Percentiles rank a stretch among this genome's conserved stretches.
These are phyloP conservation scores for Capillidium heterosporum DNA, from an alignment of 371 early-diverging fungal genomes.

Conservation along the genomic window DNA sequence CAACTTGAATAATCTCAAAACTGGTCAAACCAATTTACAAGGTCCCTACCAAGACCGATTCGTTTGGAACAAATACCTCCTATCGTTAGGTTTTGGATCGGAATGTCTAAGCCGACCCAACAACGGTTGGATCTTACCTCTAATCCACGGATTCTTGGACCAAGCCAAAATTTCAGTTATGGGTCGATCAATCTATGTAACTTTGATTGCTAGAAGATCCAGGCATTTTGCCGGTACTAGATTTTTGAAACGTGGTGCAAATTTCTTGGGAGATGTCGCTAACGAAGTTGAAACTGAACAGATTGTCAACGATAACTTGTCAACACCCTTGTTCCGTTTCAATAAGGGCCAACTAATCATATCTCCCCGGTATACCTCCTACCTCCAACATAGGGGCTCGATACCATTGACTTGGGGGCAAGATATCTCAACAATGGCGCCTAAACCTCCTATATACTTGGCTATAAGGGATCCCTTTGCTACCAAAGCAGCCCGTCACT, in stretches of 20 bases:
- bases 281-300: constrained; percentile 99
- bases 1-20: constrained; percentile 39
- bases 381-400: constrained; percentile 90
- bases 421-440: constrained; percentile 74
- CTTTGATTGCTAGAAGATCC: constrained; percentile 88
- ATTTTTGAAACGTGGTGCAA: constrained; percentile 89
- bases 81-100: constrained; percentile 45
- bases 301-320: constrained; percentile 77
- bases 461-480: constrained; percentile 68
- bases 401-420: constrained; percentile 94
- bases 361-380: constrained; percentile 72
- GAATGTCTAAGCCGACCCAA: constrained; percentile 27
- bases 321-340: constrained; percentile 56
- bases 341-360: constrained; percentile 19
- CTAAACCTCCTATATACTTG: constrained; percentile 88
- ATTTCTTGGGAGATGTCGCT: constrained; percentile 82
- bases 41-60: constrained; percentile 59
- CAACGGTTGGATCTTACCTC: constrained; percentile 56
- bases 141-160: constrained; percentile 92
- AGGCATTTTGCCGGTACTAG: constrained; percentile 92
- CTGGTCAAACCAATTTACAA: constrained; percentile 5
- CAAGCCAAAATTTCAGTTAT: constrained; percentile 52
- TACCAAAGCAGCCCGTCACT: constrained; percentile 78
- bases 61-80: constrained; percentile 84
- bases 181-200: constrained; percentile 72